Conservation (phyloP, 495 filamentous ascomycete genomes). For the Penicillium chermesinum region DNA sequence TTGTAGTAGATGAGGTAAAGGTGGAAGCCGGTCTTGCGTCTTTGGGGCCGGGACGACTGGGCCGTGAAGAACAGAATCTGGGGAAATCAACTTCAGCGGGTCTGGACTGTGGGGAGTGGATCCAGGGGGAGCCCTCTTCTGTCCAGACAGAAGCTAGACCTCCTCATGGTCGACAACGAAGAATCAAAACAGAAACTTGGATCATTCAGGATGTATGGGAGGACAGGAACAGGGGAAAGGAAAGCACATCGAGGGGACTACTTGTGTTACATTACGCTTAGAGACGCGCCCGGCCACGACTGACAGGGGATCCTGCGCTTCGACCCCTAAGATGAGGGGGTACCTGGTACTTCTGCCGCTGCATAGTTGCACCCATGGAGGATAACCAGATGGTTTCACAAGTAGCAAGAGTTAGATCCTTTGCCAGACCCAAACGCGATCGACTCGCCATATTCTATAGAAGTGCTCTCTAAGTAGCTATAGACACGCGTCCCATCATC, state of each 20-base stretch:
- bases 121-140: not conserved
- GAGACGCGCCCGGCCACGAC: not conserved
- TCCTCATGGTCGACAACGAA: not conserved
- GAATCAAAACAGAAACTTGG: not conserved
- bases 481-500: no score
- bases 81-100: not conserved
- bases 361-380: conserved; percentile 1
- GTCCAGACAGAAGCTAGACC: not conserved
- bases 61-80: not conserved
- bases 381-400: conserved; percentile 2
- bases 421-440: no score
- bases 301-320: conserved; percentile 11
- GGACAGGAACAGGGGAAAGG: not conserved
- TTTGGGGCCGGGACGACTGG: not conserved
- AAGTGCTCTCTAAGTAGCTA: no score
- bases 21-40: not conserved
- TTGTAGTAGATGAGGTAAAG: not conserved
- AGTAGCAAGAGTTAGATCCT: no score
- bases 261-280: conserved; percentile 4
- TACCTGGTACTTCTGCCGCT: conserved; percentile 7
- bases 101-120: not conserved
- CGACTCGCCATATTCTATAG: no score
- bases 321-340: conserved; percentile 16
- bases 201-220: not conserved
- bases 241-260: not conserved